Evolutionary conservation across 257 asterid species (phyloP).

Genomic region (Linaria vulgaris): DNA sequence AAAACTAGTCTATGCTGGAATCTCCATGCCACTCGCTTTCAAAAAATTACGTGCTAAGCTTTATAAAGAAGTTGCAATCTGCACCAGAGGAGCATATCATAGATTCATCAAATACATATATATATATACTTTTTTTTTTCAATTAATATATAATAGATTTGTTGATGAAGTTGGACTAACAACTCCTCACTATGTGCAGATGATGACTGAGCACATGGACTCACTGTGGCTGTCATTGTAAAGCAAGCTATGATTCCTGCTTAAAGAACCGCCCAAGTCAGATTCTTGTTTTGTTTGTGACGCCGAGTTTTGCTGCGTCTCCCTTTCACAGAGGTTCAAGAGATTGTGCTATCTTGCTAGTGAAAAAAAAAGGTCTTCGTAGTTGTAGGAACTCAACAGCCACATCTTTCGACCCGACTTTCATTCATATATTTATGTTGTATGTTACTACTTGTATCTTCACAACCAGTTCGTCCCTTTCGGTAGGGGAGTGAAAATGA

Average conservation of each 20-base stretch:
- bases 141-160: not conserved
- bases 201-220: constrained; percentile 7
- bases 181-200: not conserved
- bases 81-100: not conserved
- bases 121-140: no score
- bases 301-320: no score
- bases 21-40: no score
- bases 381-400: not conserved
- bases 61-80: no score
- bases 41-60: no score
- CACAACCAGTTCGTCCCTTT: constrained; percentile 21
- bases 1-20: no score
- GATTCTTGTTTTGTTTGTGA: no score
- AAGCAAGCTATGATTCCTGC: not conserved
- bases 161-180: not conserved
- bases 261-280: no score
- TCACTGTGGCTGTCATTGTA: not conserved
- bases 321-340: no score
- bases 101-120: no score
- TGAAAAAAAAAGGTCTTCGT: no score
- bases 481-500: constrained; percentile 15
- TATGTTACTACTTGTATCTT: constrained; percentile 10
- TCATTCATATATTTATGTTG: constrained; percentile 22
- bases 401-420: not conserved
- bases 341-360: no score